These are phyloP conservation scores for Ganoderma boninense DNA, from an alignment of 1,284 basidiomycete species.

Conservation along the genomic window DNA sequence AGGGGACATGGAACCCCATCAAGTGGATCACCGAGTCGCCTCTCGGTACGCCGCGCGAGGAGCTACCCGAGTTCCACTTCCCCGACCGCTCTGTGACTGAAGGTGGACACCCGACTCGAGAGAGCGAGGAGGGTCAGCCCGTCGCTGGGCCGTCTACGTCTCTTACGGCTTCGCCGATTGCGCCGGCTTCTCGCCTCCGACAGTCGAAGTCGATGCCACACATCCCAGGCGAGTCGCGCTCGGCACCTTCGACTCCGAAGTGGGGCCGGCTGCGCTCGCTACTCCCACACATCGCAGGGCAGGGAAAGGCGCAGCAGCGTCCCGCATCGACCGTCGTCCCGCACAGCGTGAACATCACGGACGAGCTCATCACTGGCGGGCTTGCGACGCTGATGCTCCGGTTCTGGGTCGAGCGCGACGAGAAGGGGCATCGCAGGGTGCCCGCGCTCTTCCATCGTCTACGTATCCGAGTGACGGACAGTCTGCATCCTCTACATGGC, in stretches of 20 bases:
- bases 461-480: conserved; percentile 86
- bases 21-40: conserved; percentile 68
- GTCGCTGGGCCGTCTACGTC: conserved; percentile 19
- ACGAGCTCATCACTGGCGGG: conserved; percentile 85
- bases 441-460: conserved; percentile 90
- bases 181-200: conserved; percentile 28
- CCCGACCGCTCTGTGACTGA: conserved; percentile 19
- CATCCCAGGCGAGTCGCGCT: conserved; percentile 35
- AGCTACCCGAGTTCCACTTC: conserved; percentile 31
- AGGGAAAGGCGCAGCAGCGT: conserved; percentile 39
- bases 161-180: neutral
- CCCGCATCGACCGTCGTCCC: conserved; percentile 58
- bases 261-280: conserved; percentile 73
- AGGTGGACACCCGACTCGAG: conserved; percentile 7
- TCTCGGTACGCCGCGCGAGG: conserved; percentile 44
- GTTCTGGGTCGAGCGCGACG: conserved; percentile 93
- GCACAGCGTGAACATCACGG: conserved; percentile 77
- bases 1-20: conserved; percentile 58
- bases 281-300: conserved; percentile 62
- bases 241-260: conserved; percentile 42
- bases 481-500: conserved; percentile 81
- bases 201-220: conserved; percentile 58
- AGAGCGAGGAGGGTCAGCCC: conserved; percentile 16
- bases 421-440: conserved; percentile 84
- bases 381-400: conserved; percentile 86